phyloP scores from a whole-genome alignment of 495 filamentous ascomycete genomes.

The Hypoxylon fragiforme region DNA sequence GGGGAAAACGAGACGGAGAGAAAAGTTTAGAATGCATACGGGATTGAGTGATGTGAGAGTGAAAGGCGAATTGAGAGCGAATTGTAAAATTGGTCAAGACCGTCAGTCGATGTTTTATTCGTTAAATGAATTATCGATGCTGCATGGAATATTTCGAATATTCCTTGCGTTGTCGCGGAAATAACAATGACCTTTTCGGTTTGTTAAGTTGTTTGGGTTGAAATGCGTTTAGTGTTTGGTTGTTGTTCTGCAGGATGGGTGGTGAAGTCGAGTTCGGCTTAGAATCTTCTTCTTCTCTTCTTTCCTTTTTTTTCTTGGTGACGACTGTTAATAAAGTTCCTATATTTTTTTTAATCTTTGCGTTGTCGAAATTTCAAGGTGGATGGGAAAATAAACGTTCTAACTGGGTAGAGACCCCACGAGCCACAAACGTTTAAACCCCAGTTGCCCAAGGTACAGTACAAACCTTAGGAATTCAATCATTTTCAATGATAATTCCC shows the following conservation, averaged over 20 bases:
- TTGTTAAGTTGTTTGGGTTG: slow-evolving; percentile 13
- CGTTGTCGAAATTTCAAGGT: slow-evolving; percentile 29
- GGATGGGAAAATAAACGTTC: slow-evolving; percentile 10
- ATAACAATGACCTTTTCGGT: slow-evolving; percentile 4
- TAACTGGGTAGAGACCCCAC: neutral
- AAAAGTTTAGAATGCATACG: slow-evolving; percentile 10
- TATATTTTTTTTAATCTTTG: slow-evolving; percentile 21
- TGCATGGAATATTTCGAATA: slow-evolving; percentile 18
- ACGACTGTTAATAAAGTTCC: slow-evolving; percentile 25
- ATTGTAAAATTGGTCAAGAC: too few relatives aligned
- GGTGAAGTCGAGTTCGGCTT: neutral
- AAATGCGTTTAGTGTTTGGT: neutral
- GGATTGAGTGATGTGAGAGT: neutral
- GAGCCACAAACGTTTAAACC: too few relatives aligned
- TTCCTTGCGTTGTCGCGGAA: slow-evolving; percentile 8
- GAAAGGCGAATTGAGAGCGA: too few relatives aligned
- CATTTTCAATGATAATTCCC: too few relatives aligned
- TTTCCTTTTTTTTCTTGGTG: slow-evolving; percentile 11
- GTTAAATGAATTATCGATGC: slow-evolving; percentile 8
- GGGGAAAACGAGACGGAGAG: neutral
- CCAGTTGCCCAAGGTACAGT: too few relatives aligned
- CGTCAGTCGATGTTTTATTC: neutral
- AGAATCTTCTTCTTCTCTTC: neutral
- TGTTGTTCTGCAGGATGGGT: slow-evolving; percentile 14
- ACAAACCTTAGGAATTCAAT: too few relatives aligned